phyloP scores from a whole-genome alignment of 2,329 filamentous ascomycete genomes.

The Lasiodiplodia theobromae region DNA sequence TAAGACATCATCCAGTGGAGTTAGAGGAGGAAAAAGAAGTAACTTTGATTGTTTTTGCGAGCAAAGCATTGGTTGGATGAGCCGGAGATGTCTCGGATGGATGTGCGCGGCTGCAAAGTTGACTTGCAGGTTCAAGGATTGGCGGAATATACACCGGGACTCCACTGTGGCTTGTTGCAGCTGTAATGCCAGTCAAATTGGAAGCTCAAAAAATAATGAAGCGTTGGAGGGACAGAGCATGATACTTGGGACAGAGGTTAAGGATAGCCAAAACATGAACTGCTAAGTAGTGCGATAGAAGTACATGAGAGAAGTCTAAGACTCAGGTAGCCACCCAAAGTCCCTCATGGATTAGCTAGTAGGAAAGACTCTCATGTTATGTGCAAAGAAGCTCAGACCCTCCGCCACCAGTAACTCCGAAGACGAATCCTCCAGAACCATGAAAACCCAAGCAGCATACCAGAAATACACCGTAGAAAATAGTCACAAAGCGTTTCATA shows the following conservation, averaged over 20 bases:
- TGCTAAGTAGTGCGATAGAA: constrained; percentile 6
- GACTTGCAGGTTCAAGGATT: not conserved
- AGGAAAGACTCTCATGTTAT: constrained; percentile 22
- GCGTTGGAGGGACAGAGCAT: not conserved
- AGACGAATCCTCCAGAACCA: constrained; percentile 21
- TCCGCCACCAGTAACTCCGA: constrained; percentile 18
- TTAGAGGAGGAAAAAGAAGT: not conserved
- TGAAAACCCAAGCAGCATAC: constrained; percentile 1
- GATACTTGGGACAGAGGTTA: not conserved
- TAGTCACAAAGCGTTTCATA: not conserved
- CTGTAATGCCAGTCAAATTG: not conserved
- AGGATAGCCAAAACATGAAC: not conserved
- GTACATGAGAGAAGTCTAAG: constrained; percentile 28
- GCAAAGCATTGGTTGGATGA: constrained; percentile 1
- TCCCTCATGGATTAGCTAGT: constrained; percentile 26
- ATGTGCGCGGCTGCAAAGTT: not conserved
- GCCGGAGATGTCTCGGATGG: constrained; percentile 25
- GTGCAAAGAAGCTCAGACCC: constrained; percentile 19
- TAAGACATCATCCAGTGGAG: constrained; percentile 1
- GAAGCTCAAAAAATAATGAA: not conserved
- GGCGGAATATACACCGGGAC: constrained; percentile 6
- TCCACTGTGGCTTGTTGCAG: not conserved
- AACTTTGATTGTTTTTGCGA: not conserved
- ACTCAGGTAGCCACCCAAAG: constrained; percentile 20
- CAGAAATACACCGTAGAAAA: constrained; percentile 20